phyloP scores from a whole-genome alignment of 306 rosid genomes.

The Hippophae rhamnoides region DNA sequence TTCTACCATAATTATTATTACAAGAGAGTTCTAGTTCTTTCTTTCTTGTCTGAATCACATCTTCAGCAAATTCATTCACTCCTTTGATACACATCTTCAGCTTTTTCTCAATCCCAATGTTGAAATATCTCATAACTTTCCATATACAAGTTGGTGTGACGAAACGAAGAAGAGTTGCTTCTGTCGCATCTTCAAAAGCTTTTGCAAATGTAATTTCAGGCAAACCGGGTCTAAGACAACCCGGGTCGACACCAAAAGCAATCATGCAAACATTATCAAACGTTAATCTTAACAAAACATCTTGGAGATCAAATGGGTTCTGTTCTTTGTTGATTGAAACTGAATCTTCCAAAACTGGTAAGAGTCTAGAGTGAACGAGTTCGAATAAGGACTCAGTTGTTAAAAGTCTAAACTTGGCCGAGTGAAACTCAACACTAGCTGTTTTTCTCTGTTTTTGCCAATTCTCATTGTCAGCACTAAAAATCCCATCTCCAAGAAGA shows the following conservation, averaged over 20 bases:
- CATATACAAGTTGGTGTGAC: constrained; percentile 52
- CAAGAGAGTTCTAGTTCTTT: constrained; percentile 37
- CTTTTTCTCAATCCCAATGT: constrained; percentile 57
- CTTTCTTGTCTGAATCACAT: constrained; percentile 64
- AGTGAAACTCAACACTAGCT: constrained; percentile 84
- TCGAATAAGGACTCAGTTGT: constrained; percentile 49
- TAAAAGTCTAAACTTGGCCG: constrained; percentile 52
- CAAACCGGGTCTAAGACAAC: constrained; percentile 47
- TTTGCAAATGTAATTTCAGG: constrained; percentile 66
- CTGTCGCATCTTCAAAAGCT: constrained; percentile 89
- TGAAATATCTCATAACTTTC: constrained; percentile 63
- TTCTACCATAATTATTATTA: neutral
- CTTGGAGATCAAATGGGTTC: constrained; percentile 52
- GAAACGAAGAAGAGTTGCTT: constrained; percentile 58
- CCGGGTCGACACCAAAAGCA: constrained; percentile 91
- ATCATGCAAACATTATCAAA: constrained; percentile 89
- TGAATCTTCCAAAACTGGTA: constrained; percentile 36
- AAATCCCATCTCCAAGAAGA: constrained; percentile 77
- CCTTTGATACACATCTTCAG: constrained; percentile 43
- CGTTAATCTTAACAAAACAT: constrained; percentile 61
- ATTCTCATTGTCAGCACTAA: constrained; percentile 60
- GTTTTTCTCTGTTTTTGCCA: constrained; percentile 84
- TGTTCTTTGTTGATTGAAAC: constrained; percentile 1
- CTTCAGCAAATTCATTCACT: constrained; percentile 71
- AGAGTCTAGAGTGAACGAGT: constrained; percentile 59